phyloP scores from a whole-genome alignment of 352 stramenopile species.

The Pythium inflatum region DNA sequence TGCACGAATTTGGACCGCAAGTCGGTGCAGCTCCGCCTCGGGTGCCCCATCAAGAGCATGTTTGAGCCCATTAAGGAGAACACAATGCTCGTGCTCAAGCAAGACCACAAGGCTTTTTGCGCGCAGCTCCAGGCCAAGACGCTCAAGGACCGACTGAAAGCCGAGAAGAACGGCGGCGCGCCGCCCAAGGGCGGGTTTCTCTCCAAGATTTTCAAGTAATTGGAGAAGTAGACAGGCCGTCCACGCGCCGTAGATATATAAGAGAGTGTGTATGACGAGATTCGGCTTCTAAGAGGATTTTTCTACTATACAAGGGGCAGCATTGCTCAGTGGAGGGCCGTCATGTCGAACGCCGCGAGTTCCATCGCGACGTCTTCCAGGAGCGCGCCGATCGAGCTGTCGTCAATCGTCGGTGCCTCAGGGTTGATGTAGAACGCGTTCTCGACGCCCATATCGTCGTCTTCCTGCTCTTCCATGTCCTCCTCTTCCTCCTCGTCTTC shows the following conservation, averaged over 20 bases:
- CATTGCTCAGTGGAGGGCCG: too few relatives aligned
- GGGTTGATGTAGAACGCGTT: slow-evolving; percentile 43
- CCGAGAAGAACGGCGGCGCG: slow-evolving; percentile 48
- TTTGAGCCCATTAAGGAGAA: slow-evolving; percentile 88
- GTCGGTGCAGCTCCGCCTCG: slow-evolving; percentile 78
- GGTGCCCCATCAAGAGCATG: slow-evolving; percentile 79
- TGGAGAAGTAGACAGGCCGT: background rate
- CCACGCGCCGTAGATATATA: too few relatives aligned
- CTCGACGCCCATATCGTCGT: slow-evolving; percentile 29
- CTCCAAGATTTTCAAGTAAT: slow-evolving; percentile 61
- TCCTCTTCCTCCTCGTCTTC: slow-evolving; percentile 37
- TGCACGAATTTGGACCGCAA: slow-evolving; percentile 85
- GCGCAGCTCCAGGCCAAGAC: slow-evolving; percentile 70
- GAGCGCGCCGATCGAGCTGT: slow-evolving; percentile 46
- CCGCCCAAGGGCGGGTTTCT: slow-evolving; percentile 64
- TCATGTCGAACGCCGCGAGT: slow-evolving; percentile 59
- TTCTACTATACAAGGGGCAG: too few relatives aligned
- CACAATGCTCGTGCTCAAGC: slow-evolving; percentile 83
- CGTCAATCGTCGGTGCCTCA: slow-evolving; percentile 32
- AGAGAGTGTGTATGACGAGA: background rate
- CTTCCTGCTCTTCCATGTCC: slow-evolving; percentile 26
- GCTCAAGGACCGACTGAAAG: slow-evolving; percentile 75
- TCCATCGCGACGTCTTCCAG: slow-evolving; percentile 79
- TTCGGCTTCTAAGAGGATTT: slow-evolving; percentile 25
- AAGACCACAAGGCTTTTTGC: slow-evolving; percentile 84